Conservation (phyloP, 805 yeast species). For the Nakazawaea molendinolei region DNA sequence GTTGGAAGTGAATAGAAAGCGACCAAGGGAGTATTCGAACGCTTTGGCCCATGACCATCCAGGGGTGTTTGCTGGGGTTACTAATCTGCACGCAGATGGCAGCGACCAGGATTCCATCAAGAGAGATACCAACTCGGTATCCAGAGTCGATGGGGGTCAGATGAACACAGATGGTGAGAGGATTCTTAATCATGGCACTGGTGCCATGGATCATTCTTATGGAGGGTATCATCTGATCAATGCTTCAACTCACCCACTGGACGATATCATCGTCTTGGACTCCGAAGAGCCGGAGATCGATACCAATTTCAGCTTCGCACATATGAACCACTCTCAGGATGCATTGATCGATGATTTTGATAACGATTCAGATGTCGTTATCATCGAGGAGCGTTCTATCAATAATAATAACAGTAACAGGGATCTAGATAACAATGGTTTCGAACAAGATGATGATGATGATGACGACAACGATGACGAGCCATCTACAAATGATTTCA, state of each 20-base stretch:
- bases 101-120: too few species aligned
- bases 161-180: constrained; percentile 15
- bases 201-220: too few species aligned
- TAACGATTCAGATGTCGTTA: constrained; percentile 12
- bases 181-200: constrained; percentile 12
- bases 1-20: constrained; percentile 26
- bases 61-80: constrained; percentile 10
- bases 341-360: constrained; percentile 8
- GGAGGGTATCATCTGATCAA: too few species aligned
- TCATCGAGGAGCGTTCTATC: constrained; percentile 14
- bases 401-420: too few species aligned
- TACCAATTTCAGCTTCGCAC: constrained; percentile 15
- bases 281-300: constrained; percentile 27
- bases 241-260: too few species aligned
- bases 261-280: constrained; percentile 31
- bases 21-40: constrained; percentile 26
- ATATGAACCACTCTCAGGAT: constrained; percentile 8
- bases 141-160: too few species aligned
- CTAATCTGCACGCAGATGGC: too few species aligned
- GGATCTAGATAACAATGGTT: too few species aligned
- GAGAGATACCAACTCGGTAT: too few species aligned
- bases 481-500: too few species aligned
- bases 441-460: constrained; percentile 13
- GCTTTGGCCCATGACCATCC: constrained; percentile 12
- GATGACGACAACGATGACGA: constrained; percentile 8